phyloP scores from a whole-genome alignment of 192 early-diverging fungal species.

The Coemansia sp. region DNA sequence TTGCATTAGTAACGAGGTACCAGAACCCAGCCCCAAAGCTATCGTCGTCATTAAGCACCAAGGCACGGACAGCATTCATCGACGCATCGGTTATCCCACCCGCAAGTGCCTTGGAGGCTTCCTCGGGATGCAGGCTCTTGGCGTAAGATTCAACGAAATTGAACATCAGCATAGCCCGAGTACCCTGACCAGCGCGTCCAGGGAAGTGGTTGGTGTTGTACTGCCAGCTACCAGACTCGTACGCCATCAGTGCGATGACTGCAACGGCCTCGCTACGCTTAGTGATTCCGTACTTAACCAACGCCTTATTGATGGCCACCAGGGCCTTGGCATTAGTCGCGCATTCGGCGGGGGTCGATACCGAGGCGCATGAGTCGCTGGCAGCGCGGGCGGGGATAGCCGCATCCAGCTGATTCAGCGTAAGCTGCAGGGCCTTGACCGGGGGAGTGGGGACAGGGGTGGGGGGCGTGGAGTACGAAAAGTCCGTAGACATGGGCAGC shows the following conservation, averaged over 20 bases:
- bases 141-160: conserved; percentile 41
- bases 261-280: conserved; percentile 32
- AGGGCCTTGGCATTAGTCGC: conserved; percentile 28
- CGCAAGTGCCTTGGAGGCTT: conserved; percentile 1
- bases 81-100: conserved; percentile 5
- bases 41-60: conserved; percentile 45
- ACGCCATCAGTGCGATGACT: conserved; percentile 44
- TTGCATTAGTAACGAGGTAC: conserved; percentile 29
- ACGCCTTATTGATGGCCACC: conserved; percentile 30
- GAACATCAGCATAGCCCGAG: conserved; percentile 50
- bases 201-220: conserved; percentile 53
- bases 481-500: not conserved
- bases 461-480: conserved; percentile 5
- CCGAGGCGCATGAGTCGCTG: conserved; percentile 11
- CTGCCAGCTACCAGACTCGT: conserved; percentile 43
- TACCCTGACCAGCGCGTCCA: conserved; percentile 47
- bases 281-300: conserved; percentile 37
- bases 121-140: conserved; percentile 18
- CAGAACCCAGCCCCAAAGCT: conserved; percentile 53
- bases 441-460: not conserved
- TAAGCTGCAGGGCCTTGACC: not conserved
- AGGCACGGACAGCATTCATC: conserved; percentile 34
- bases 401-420: conserved; percentile 25
- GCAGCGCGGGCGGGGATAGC: conserved; percentile 17
- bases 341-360: conserved; percentile 24